phyloP scores from a whole-genome alignment of 2,329 filamentous ascomycete genomes.

The Massarina eburnea region DNA sequence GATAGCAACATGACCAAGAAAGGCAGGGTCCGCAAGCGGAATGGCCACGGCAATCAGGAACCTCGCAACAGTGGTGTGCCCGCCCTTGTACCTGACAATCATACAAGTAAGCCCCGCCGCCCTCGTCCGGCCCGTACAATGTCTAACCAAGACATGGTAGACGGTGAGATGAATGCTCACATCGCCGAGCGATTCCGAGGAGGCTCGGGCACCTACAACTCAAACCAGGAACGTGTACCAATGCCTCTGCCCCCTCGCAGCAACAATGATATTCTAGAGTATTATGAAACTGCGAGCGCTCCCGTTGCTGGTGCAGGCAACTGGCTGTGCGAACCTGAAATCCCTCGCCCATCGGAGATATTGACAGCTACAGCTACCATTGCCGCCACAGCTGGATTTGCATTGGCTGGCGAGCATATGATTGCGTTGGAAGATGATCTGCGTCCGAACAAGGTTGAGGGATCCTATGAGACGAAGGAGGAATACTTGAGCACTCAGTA shows the following conservation, averaged over 20 bases:
- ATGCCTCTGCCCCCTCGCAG: conserved; percentile 7
- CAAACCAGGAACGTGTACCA: conserved; percentile 17
- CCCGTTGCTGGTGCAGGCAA: conserved; percentile 15
- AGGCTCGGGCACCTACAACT: background rate
- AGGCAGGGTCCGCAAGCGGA: no score
- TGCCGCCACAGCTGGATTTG: no score
- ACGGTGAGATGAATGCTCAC: conserved; percentile 18
- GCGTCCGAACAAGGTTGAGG: conserved; percentile 39
- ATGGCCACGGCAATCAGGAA: no score
- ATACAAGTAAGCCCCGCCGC: no score
- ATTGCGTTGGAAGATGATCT: conserved; percentile 23
- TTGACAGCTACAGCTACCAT: conserved; percentile 13
- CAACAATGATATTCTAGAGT: conserved; percentile 31
- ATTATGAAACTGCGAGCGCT: conserved; percentile 20
- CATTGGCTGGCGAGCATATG: conserved; percentile 16
- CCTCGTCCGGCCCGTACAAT: background rate
- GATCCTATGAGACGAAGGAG: conserved; percentile 61
- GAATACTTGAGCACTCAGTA: conserved; percentile 76
- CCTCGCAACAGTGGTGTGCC: no score
- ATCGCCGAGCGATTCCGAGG: conserved; percentile 15
- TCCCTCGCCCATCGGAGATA: conserved; percentile 59
- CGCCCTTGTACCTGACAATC: no score
- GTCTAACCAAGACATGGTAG: background rate
- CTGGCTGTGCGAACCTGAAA: conserved; percentile 50
- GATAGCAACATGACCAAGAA: no score